Base-by-base conservation (phyloP, 2,329 filamentous ascomycete species). In the Elsinoe arachidis region DNA sequence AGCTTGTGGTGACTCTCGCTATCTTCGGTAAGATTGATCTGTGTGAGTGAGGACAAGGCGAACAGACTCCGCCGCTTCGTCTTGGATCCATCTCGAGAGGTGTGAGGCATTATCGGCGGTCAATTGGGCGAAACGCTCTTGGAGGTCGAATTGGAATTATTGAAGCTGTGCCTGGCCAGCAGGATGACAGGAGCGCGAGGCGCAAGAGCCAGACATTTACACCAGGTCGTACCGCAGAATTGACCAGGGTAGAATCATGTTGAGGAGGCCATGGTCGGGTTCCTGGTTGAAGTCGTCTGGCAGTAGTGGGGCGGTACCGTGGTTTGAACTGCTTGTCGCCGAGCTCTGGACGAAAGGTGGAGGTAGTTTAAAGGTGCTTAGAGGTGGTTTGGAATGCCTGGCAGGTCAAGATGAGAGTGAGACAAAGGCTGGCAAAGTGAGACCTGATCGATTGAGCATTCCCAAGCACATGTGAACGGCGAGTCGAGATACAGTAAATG, bases 41-140 rank as follows among this genome's bases (percentile, higher is more conserved):
- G 68, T 41, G 69, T 64, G 52, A 64, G 62, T n/a, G 67, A 63
- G 15, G 67, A 63, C 12, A 70, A 64, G 39, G 61, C 61, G 58
- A 70, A 69, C n/a, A 70, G 59, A 55, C 65, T 63, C 14, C 55
- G 68, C 60, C 63, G 65, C 52, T 68, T 62, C 58, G 65, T 64
- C 38, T 61, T 60, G 62, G 63, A 47, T 26, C 57, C 59, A 46
- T 62, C 58, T 26, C 54, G 41, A 17, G 38, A 55, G n/a, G 58
- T 56, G 39, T 51, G 60, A 43, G 60, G 58, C 59, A 60, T 60
- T 46, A 47, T 55, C 39, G 54, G 38, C 37, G 46, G 47, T 46
- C 55, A 56, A 53, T 53, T 53, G 49, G 14, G 34, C 26, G 19
- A 35, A 10, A 7, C 26, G 33, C 19, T 15, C 2, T 38, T 34